Evolutionary conservation across 1,139 yeast genomes (phyloP).

Genomic region (Kluyveromyces sp.): DNA sequence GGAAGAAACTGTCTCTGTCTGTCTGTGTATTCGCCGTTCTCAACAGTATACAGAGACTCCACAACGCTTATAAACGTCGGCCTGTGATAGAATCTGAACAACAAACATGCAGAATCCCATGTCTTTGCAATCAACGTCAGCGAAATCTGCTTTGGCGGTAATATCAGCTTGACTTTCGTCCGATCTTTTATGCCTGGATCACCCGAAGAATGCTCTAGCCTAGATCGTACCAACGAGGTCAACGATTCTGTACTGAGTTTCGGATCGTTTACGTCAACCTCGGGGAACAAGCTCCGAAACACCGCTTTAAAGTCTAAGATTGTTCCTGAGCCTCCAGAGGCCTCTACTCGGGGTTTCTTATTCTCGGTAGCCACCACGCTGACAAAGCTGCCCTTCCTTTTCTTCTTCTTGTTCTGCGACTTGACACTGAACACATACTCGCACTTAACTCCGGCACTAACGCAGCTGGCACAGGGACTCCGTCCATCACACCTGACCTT

Average conservation of each 20-base stretch:
- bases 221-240: neutral
- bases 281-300: neutral
- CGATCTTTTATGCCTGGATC: too few species aligned
- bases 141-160: constrained; percentile 72
- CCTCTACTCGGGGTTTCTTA: neutral
- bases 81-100: constrained; percentile 78
- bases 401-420: constrained; percentile 5
- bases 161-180: too few species aligned
- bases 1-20: constrained; percentile 75
- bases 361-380: neutral
- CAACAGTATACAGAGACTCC: constrained; percentile 55
- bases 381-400: neutral
- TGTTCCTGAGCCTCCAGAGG: neutral
- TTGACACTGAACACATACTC: constrained; percentile 7
- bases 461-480: constrained; percentile 77
- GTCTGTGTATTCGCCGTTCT: constrained; percentile 61
- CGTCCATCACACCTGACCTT: constrained; percentile 87
- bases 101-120: constrained; percentile 81
- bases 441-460: constrained; percentile 7
- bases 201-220: too few species aligned
- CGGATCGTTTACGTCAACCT: neutral
- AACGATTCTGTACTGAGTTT: neutral
- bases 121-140: constrained; percentile 64
- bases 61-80: constrained; percentile 63
- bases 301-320: neutral